Percentiles rank a stretch among this genome's conserved stretches.
Conservation (phyloP, 225 moss, liverwort and hornwort genomes). For the Polytrichum commune region DNA sequence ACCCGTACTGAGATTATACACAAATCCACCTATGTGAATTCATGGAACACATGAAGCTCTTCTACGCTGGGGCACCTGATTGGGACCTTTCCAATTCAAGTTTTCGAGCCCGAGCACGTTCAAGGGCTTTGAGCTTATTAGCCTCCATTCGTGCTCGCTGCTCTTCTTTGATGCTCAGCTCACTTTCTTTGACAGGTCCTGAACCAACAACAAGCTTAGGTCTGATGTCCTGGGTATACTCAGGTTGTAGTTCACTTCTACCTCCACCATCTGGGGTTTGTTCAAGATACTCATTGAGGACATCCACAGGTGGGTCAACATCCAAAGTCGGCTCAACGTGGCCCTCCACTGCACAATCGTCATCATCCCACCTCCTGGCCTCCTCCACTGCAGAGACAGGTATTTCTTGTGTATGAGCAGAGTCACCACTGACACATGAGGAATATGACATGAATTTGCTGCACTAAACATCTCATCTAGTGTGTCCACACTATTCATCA, state of each 20-base stretch:
- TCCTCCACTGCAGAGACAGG: conserved; percentile 15
- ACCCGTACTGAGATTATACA: too few relatives aligned
- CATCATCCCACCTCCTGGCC: conserved; percentile 14
- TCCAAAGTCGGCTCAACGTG: conserved; percentile 3
- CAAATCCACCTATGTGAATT: too few relatives aligned
- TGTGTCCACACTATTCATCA: too few relatives aligned
- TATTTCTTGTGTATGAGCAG: not conserved
- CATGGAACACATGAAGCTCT: not conserved
- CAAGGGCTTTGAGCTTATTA: conserved; percentile 57
- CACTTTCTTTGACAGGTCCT: conserved; percentile 9
- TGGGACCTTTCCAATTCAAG: conserved; percentile 29
- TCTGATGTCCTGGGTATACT: conserved; percentile 5
- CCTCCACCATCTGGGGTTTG: conserved; percentile 9
- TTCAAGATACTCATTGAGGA: conserved; percentile 32
- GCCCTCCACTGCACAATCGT: conserved; percentile 19
- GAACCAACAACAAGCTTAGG: conserved; percentile 30
- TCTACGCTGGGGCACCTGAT: conserved; percentile 18
- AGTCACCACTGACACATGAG: not conserved
- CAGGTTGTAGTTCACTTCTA: conserved; percentile 4
- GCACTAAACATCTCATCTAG: too few relatives aligned
- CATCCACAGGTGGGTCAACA: conserved; percentile 34
- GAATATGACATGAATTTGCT: too few relatives aligned
- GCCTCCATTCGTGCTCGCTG: conserved; percentile 61
- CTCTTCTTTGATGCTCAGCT: conserved; percentile 46
- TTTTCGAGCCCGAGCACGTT: conserved; percentile 43